These are phyloP conservation scores for Panicum hallii DNA, from an alignment of 202 grass and related monocot species.

Conservation along the genomic window DNA sequence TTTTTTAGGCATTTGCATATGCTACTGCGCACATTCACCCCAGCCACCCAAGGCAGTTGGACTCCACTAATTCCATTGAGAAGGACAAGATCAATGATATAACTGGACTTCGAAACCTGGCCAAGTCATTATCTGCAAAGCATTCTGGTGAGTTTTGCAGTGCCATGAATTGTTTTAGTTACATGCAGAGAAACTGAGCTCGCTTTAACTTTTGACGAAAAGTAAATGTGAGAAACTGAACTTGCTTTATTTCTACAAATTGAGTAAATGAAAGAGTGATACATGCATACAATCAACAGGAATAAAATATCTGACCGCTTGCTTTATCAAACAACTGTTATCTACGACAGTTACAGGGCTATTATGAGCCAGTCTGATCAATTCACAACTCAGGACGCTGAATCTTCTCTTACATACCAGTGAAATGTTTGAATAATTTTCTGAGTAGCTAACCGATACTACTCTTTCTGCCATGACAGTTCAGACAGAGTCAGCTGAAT, in stretches of 20 bases:
- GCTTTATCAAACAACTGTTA: not conserved
- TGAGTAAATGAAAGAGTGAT: slow-evolving; percentile 26
- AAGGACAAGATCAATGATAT: slow-evolving; percentile 54
- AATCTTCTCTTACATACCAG: slow-evolving; percentile 10
- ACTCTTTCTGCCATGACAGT: slow-evolving; percentile 58
- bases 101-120: slow-evolving; percentile 59
- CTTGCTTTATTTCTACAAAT: slow-evolving; percentile 10
- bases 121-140: slow-evolving; percentile 66
- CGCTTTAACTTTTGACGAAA: slow-evolving; percentile 9
- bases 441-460: not conserved
- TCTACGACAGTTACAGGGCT: not conserved
- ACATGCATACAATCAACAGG: not conserved
- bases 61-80: slow-evolving; percentile 19
- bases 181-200: slow-evolving; percentile 5
- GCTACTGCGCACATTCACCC: slow-evolving; percentile 62
- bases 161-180: slow-evolving; percentile 23
- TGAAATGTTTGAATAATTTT: slow-evolving; percentile 5
- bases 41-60: not conserved
- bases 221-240: slow-evolving; percentile 22
- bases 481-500: slow-evolving; percentile 67
- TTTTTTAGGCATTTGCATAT: slow-evolving; percentile 67
- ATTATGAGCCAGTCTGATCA: not conserved
- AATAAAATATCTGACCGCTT: no score
- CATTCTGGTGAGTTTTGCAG: slow-evolving; percentile 60
- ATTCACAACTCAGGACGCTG: not conserved